phyloP scores from a whole-genome alignment of 2,329 filamentous ascomycete genomes.

The Apiospora pterosperma region DNA sequence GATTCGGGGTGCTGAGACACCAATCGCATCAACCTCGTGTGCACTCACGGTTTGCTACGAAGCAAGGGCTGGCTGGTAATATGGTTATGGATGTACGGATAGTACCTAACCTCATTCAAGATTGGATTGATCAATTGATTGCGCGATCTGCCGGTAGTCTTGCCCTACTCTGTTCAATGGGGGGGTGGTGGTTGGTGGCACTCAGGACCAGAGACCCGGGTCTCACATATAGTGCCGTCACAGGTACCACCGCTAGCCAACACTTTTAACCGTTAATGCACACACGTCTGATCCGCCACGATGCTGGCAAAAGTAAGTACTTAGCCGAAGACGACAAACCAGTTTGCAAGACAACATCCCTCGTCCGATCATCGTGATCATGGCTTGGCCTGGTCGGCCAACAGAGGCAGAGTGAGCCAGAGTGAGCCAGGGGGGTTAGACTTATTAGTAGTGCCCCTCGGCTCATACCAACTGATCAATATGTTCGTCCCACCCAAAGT shows the following conservation, averaged over 20 bases:
- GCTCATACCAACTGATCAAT: slow-evolving; percentile 2
- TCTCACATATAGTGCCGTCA: not conserved
- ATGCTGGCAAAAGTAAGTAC: not conserved
- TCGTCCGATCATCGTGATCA: not conserved
- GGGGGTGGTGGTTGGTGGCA: not conserved
- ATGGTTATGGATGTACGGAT: too few relatives aligned
- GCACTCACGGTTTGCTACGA: too few relatives aligned
- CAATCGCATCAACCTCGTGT: too few relatives aligned
- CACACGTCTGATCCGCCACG: not conserved
- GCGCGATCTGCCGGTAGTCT: not conserved
- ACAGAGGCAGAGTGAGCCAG: not conserved
- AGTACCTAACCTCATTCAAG: not conserved
- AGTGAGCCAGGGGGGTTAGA: not conserved
- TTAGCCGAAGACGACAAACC: not conserved
- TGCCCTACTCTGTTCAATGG: not conserved
- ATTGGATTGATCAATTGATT: not conserved
- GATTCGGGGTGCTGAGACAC: not conserved
- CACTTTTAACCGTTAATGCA: not conserved
- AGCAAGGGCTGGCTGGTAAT: too few relatives aligned
- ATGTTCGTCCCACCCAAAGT: not conserved
- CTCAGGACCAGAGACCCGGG: not conserved
- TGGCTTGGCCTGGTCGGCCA: not conserved
- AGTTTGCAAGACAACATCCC: not conserved
- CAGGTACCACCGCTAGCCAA: not conserved
- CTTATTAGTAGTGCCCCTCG: not conserved